Evolutionary conservation across 2,329 filamentous ascomycete genomes (phyloP).

Genomic region (Fusarium tricinctum): DNA sequence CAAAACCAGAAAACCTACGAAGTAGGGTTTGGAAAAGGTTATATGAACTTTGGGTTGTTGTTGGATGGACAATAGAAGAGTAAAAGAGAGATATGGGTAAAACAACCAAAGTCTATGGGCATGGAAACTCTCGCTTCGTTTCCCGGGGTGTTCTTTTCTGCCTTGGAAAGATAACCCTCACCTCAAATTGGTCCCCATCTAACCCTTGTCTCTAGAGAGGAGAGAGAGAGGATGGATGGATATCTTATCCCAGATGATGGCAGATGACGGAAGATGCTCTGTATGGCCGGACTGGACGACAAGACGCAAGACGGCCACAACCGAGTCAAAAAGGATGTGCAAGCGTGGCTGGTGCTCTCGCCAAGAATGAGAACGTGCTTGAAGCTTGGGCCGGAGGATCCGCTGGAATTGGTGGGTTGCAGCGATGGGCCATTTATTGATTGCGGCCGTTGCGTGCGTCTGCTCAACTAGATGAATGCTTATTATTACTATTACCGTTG

Average conservation of each 20-base stretch:
- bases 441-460: constrained; percentile 31
- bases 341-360: constrained; percentile 34
- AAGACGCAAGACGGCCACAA: constrained; percentile 6
- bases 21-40: background rate
- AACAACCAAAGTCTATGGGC: constrained; percentile 7
- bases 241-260: constrained; percentile 38
- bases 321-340: constrained; percentile 28
- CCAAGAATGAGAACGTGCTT: constrained; percentile 36
- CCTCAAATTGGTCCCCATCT: constrained; percentile 21
- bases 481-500: background rate
- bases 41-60: background rate
- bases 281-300: constrained; percentile 35
- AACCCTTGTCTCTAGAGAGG: constrained; percentile 31
- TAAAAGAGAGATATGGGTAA: constrained; percentile 1
- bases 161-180: constrained; percentile 48
- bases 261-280: constrained; percentile 42
- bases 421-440: constrained; percentile 22
- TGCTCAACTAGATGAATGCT: constrained; percentile 16
- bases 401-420: constrained; percentile 41
- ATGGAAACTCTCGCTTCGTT: constrained; percentile 22
- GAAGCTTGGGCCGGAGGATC: constrained; percentile 36
- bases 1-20: background rate
- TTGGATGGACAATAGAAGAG: background rate
- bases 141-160: constrained; percentile 26
- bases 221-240: constrained; percentile 22